A percentile compares a stretch with the other conserved stretches of the same genome.
Evolutionary conservation across 345 rosid species (phyloP).

Genomic region (Punica granatum): DNA sequence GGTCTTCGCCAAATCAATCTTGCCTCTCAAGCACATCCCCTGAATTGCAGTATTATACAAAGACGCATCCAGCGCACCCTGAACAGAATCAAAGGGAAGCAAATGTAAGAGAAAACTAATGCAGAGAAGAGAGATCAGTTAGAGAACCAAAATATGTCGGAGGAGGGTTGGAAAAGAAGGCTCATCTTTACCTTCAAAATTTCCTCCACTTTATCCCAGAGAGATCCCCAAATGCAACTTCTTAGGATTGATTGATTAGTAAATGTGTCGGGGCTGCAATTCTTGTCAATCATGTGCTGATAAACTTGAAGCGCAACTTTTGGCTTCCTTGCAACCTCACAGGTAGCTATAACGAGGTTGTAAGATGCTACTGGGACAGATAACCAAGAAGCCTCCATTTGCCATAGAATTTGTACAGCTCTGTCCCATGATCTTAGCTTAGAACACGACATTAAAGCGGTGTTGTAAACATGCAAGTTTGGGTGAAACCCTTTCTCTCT

Average conservation of each 20-base stretch:
- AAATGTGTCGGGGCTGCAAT: conserved; percentile 49
- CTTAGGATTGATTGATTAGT: conserved; percentile 60
- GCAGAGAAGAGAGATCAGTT: neutral
- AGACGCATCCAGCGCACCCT: conserved; percentile 50
- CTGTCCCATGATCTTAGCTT: conserved; percentile 71
- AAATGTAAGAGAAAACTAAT: neutral
- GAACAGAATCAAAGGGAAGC: conserved; percentile 18
- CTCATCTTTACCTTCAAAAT: conserved; percentile 42
- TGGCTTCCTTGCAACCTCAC: conserved; percentile 64
- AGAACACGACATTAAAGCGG: conserved; percentile 65
- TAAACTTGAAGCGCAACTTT: conserved; percentile 65
- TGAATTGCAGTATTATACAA: conserved; percentile 61
- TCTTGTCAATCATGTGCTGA: conserved; percentile 52
- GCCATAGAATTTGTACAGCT: conserved; percentile 70
- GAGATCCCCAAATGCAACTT: conserved; percentile 76
- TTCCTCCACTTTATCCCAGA: conserved; percentile 58
- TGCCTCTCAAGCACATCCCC: conserved; percentile 65
- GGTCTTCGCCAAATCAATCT: conserved; percentile 51
- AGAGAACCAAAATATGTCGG: neutral
- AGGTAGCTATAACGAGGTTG: conserved; percentile 59
- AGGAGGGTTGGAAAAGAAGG: neutral
- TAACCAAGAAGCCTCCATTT: conserved; percentile 53
- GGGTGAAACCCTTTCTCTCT: conserved; percentile 24
- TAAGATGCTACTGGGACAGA: conserved; percentile 43
- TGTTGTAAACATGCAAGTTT: conserved; percentile 47